Conservation (phyloP, 1,139 yeast species). For the Geotrichum bryndzae region DNA sequence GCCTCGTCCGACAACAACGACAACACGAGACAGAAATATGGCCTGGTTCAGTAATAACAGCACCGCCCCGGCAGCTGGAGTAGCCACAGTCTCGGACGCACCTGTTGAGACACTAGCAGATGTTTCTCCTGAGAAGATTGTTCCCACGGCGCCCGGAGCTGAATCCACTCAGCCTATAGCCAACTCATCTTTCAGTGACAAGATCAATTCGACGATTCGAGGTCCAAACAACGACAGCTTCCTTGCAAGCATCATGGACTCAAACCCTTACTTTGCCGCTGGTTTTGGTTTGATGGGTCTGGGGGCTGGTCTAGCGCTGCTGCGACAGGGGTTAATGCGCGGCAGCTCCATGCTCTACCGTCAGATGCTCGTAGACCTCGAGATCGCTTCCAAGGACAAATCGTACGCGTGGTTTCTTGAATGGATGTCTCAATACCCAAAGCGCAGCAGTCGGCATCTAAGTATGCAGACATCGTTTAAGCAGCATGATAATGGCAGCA, state of each 20-base stretch:
- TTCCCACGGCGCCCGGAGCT: background rate
- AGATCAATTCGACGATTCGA: constrained; percentile 5
- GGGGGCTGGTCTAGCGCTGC: constrained; percentile 79
- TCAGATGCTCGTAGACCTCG: constrained; percentile 83
- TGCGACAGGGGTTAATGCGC: constrained; percentile 62
- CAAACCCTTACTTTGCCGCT: constrained; percentile 93
- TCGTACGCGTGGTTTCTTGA: constrained; percentile 92
- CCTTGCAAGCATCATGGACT: constrained; percentile 44
- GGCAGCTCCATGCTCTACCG: constrained; percentile 67
- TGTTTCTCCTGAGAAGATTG: background rate
- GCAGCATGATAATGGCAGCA: constrained; percentile 92
- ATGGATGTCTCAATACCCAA: constrained; percentile 82
- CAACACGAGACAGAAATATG: background rate
- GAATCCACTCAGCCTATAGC: background rate
- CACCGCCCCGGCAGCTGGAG: background rate
- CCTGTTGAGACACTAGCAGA: background rate
- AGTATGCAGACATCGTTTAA: constrained; percentile 82
- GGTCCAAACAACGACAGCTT: constrained; percentile 16
- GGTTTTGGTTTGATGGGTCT: constrained; percentile 92
- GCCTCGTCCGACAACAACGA: background rate
- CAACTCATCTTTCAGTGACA: constrained; percentile 3
- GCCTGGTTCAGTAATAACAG: constrained; percentile 1
- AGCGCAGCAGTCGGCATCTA: constrained; percentile 71
- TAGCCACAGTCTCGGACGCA: background rate
- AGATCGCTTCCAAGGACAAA: constrained; percentile 88